Evolutionary conservation across 2,329 filamentous ascomycete genomes (phyloP).

Genomic region (Colletotrichum acutatum): DNA sequence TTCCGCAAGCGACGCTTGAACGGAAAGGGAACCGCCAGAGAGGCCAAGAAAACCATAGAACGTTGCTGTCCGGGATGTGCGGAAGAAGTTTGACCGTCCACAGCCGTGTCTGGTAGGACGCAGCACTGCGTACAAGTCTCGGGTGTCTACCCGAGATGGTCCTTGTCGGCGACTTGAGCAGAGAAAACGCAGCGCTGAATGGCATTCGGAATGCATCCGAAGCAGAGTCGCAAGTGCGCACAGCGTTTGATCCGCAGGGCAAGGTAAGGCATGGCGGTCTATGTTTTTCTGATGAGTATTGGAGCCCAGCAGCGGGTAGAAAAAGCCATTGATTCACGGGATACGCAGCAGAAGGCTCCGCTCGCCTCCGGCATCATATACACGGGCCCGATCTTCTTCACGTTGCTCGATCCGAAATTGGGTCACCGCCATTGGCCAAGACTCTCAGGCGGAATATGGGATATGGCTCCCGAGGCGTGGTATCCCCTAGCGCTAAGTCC

Average conservation of each 20-base stretch:
- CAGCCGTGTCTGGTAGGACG: neutral
- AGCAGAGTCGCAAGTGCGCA: neutral
- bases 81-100: neutral
- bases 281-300: neutral
- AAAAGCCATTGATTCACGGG: neutral
- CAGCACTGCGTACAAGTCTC: neutral
- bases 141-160: neutral
- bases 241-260: neutral
- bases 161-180: no score
- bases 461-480: neutral
- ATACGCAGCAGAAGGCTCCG: neutral
- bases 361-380: neutral
- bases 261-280: conserved; percentile 10
- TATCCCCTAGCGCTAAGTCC: neutral
- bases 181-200: neutral
- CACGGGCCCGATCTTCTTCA: neutral
- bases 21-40: neutral
- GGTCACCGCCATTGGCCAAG: conserved; percentile 15
- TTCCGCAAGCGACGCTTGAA: conserved; percentile 18
- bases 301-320: neutral
- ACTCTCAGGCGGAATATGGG: neutral
- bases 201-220: neutral
- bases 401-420: conserved; percentile 6
- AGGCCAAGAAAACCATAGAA: neutral
- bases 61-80: conserved; percentile 1